These are phyloP conservation scores for Trametes maxima DNA, from an alignment of 768 basidiomycete genomes.

Conservation along the genomic window DNA sequence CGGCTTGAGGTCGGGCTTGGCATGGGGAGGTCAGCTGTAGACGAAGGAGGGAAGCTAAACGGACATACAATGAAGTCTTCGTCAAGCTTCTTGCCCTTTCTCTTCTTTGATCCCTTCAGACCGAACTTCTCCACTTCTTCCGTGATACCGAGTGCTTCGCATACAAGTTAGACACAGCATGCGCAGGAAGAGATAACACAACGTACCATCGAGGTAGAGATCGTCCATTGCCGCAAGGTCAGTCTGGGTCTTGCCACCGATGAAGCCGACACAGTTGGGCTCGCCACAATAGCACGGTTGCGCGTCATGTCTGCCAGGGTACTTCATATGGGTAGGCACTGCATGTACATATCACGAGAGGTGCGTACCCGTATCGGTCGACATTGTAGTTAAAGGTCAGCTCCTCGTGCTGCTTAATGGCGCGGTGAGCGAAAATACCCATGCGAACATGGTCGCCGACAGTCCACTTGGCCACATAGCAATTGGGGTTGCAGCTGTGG, in stretches of 20 bases:
- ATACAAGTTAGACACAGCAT: conserved; percentile 8
- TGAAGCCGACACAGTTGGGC: conserved; percentile 90
- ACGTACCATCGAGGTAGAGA: conserved; percentile 85
- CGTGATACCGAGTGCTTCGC: conserved; percentile 84
- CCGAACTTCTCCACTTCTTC: conserved; percentile 85
- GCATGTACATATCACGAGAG: background rate
- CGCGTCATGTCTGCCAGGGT: conserved; percentile 76
- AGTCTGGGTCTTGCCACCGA: conserved; percentile 98
- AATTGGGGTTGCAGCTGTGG: conserved; percentile 97
- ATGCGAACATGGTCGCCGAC: conserved; percentile 87
- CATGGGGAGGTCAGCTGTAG: too few species aligned
- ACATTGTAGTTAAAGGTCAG: conserved; percentile 99
- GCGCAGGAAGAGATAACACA: background rate
- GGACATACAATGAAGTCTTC: conserved; percentile 84
- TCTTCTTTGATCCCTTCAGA: conserved; percentile 87
- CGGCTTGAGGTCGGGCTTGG: conserved; percentile 75
- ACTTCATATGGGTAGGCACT: background rate
- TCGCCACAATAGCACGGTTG: conserved; percentile 96
- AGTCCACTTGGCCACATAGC: conserved; percentile 98
- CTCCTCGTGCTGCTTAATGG: conserved; percentile 80
- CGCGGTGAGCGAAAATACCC: conserved; percentile 95
- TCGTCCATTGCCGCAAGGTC: conserved; percentile 95
- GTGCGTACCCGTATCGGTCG: conserved; percentile 90
- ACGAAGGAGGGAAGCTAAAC: background rate
- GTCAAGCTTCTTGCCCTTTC: conserved; percentile 89